Base-by-base conservation (phyloP, 2,329 filamentous ascomycete genomes). In the Endoconidiophora polonica region DNA sequence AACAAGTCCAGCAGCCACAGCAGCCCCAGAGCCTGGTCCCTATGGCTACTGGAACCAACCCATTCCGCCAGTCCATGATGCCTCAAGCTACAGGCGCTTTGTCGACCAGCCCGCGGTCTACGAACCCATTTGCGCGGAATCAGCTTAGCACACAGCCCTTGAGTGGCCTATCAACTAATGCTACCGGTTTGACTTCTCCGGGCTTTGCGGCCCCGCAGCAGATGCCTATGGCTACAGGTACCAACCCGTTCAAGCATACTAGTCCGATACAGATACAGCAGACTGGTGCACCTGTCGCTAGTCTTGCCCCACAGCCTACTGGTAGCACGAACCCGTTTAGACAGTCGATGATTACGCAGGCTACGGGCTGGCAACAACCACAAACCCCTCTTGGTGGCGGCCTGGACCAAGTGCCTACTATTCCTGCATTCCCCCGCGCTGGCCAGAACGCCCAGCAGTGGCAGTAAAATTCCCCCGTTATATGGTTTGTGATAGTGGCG, bases 241-340 rank as follows among this genome's bases (percentile, higher is more conserved):
- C 74, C 12, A 79, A 79, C 54, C 75, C 75, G 0, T 79, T 79
- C 56, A 69, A 68, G 62, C 20, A 69, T 65, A 58, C 68, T 69
- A 42, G 57, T 2, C 54, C 55, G 3, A 56, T 61, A 10, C 59
- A 60, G 9, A 55, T 54, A 12, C 64, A 66, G 41, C 61, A 64
- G 36, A 67, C 68, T 46, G 61, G 66, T n/a, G 69, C 68, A 1
- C 67, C 70, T 40, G 68, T 69, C 2, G 67, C 65, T 37, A 65
- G 72, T 45, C 66, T 91, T 4, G 73, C 74, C 48, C 77, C 86
- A 2, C 86, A 90, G 59, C 75, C 82, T 1, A 95, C 88, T 0
- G 88, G 87, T 6, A 86, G 77, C 59, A 95, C 88, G 2, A 98
- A 98, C 59, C 91, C 91, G 0, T 96, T 96, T 73, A 77, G 91